Conservation (phyloP, 352 stramenopile genomes). For the Nannochloropsis limnetica region DNA sequence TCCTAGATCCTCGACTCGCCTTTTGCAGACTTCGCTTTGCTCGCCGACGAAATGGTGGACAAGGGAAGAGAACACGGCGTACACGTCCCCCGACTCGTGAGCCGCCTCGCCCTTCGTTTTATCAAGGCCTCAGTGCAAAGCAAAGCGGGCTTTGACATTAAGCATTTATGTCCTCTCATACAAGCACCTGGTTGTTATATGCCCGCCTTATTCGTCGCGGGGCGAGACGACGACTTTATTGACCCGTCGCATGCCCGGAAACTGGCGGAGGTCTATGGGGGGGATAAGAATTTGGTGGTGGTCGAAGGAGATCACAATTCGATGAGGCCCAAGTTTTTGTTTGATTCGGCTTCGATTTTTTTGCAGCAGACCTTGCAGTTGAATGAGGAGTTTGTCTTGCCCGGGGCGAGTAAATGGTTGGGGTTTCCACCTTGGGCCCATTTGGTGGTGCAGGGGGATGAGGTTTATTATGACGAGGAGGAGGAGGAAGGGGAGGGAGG, state of each 20-base stretch:
- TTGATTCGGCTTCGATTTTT: conserved; percentile 90
- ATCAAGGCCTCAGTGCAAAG: conserved; percentile 81
- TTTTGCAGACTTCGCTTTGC: conserved; percentile 86
- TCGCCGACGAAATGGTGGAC: conserved; percentile 94
- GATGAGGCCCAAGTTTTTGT: conserved; percentile 81
- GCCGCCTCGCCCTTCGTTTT: conserved; percentile 57
- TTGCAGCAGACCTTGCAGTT: conserved; percentile 76
- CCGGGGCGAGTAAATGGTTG: conserved; percentile 37
- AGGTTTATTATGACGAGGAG: not conserved
- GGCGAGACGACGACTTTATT: conserved; percentile 89
- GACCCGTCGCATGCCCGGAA: conserved; percentile 66
- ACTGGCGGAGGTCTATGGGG: conserved; percentile 77
- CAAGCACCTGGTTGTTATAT: conserved; percentile 85
- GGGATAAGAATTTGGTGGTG: conserved; percentile 95
- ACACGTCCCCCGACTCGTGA: not conserved
- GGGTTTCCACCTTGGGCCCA: conserved; percentile 7
- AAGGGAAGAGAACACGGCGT: conserved; percentile 64
- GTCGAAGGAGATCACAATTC: conserved; percentile 96
- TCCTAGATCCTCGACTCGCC: conserved; percentile 92
- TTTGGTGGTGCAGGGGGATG: not conserved
- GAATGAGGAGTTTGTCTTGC: not conserved
- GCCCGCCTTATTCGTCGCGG: conserved; percentile 86
- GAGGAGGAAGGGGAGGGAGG: not conserved
- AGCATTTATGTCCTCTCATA: conserved; percentile 60
- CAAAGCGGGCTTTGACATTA: conserved; percentile 64